These are phyloP conservation scores for Fusarium staphyleae DNA, from an alignment of 2,329 filamentous ascomycete species.

Conservation along the genomic window DNA sequence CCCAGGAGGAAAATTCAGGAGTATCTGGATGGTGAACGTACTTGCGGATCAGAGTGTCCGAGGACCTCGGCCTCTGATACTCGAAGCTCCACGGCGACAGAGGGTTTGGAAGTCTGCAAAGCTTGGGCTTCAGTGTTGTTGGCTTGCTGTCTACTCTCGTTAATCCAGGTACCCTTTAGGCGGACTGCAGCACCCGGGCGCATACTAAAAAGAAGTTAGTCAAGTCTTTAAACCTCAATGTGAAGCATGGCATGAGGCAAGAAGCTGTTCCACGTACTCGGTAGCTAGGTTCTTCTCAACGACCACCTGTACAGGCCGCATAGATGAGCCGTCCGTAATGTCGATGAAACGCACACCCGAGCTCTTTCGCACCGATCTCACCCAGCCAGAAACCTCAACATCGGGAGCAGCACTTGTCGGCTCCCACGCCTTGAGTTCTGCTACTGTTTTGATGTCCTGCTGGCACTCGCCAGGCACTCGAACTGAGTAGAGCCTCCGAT, in stretches of 20 bases:
- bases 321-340: conserved; percentile 85
- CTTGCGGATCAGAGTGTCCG: conserved; percentile 80
- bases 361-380: conserved; percentile 85
- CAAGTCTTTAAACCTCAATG: conserved; percentile 26
- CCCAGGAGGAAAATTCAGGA: background rate
- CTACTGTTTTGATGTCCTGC: conserved; percentile 54
- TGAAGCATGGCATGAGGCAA: background rate
- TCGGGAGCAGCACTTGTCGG: conserved; percentile 54
- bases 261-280: conserved; percentile 63
- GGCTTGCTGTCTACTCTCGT: conserved; percentile 25
- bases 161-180: conserved; percentile 76
- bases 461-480: conserved; percentile 39
- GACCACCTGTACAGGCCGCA: conserved; percentile 80
- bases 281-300: conserved; percentile 74
- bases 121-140: background rate
- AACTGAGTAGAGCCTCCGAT: conserved; percentile 45
- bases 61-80: conserved; percentile 73
- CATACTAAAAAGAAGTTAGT: conserved; percentile 61
- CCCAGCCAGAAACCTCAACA: conserved; percentile 76
- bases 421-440: conserved; percentile 63
- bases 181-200: conserved; percentile 82
- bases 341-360: conserved; percentile 85
- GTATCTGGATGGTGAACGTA: conserved; percentile 54
- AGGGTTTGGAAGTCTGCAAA: too few species aligned
- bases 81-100: too few species aligned